Conservation (phyloP, 2,329 filamentous ascomycete genomes). For the Mollisia scopiformis region DNA sequence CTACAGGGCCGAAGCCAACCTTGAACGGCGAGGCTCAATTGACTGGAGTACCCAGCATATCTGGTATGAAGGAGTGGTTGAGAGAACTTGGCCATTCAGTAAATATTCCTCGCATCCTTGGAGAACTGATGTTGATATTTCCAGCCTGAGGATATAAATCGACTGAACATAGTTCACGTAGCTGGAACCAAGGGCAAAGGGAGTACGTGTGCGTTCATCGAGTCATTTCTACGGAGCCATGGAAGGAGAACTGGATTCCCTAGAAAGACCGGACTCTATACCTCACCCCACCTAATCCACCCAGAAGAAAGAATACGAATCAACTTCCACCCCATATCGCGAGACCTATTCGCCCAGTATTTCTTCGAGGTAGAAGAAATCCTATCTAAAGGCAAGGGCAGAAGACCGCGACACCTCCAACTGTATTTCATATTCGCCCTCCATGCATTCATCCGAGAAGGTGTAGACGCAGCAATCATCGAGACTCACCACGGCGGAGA, state of each 20-base stretch:
- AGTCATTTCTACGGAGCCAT: slow-evolving; percentile 60
- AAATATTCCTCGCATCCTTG: neutral
- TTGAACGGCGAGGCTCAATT: slow-evolving; percentile 2
- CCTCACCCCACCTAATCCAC: slow-evolving; percentile 66
- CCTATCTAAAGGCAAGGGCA: slow-evolving; percentile 34
- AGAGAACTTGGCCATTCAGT: slow-evolving; percentile 74
- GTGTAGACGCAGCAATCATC: slow-evolving; percentile 62
- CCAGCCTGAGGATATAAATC: slow-evolving; percentile 11
- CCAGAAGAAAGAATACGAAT: slow-evolving; percentile 68
- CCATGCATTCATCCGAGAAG: slow-evolving; percentile 65
- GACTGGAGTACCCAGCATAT: slow-evolving; percentile 46
- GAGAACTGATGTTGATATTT: neutral
- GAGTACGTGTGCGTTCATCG: slow-evolving; percentile 68
- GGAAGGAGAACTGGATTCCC: slow-evolving; percentile 35
- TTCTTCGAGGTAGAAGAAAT: slow-evolving; percentile 69
- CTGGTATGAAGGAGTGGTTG: slow-evolving; percentile 80
- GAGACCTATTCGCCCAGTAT: slow-evolving; percentile 61
- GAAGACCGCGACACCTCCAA: slow-evolving; percentile 56
- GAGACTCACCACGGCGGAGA: slow-evolving; percentile 71
- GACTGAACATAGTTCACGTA: slow-evolving; percentile 67
- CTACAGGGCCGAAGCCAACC: slow-evolving; percentile 1
- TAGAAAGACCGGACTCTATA: slow-evolving; percentile 59
- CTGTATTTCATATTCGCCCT: slow-evolving; percentile 66
- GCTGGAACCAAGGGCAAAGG: slow-evolving; percentile 76
- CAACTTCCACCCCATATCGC: slow-evolving; percentile 57